phyloP scores from a whole-genome alignment of 345 rosid species.

The thale cress (Arabidopsis thaliana) region DNA sequence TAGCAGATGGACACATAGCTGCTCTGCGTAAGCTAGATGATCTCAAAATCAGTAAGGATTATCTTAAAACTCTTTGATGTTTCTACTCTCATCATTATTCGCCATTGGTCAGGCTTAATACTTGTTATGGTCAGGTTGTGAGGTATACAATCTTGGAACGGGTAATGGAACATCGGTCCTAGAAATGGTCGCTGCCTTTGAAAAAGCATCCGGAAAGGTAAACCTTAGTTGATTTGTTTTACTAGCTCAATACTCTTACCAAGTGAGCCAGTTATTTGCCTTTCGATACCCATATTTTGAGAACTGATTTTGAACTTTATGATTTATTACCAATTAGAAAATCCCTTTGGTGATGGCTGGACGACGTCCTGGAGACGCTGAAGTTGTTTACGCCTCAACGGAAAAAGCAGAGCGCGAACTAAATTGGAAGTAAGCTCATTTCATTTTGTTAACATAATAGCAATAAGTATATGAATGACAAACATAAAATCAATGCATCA shows the following conservation, averaged over 20 bases:
- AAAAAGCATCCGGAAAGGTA: constrained; percentile 96
- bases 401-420: constrained; percentile 73
- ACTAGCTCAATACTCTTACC: neutral
- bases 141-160: constrained; percentile 97
- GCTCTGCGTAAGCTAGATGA: constrained; percentile 76
- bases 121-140: constrained; percentile 60
- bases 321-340: constrained; percentile 52
- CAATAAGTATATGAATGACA: neutral
- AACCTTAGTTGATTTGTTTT: neutral
- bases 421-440: constrained; percentile 83
- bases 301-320: neutral
- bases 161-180: constrained; percentile 96
- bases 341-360: constrained; percentile 81
- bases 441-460: neutral
- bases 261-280: neutral
- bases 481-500: too few relatives aligned
- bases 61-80: neutral
- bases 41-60: constrained; percentile 60
- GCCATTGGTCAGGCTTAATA: neutral
- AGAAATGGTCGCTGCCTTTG: constrained; percentile 97
- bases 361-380: constrained; percentile 88
- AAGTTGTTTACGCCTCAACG: constrained; percentile 87
- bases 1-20: constrained; percentile 96
- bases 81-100: neutral
- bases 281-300: too few relatives aligned